These are phyloP conservation scores for Penicillium cosmopolitanum DNA, from an alignment of 495 filamentous ascomycete genomes.

Conservation along the genomic window DNA sequence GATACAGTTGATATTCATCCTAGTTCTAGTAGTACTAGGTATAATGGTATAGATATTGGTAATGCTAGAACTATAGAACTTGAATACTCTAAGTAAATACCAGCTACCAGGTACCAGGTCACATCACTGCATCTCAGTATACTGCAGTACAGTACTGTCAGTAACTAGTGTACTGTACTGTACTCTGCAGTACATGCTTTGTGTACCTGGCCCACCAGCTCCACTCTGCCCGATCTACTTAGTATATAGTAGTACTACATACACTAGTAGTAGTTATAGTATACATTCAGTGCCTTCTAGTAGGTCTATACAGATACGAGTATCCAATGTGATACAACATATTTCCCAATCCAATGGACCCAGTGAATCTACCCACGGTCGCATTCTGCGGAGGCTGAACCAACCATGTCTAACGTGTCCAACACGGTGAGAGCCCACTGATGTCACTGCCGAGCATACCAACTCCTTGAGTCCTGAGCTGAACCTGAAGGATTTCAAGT, in stretches of 20 bases:
- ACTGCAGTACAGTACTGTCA: too few species aligned
- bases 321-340: neutral
- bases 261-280: neutral
- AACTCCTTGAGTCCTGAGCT: neutral
- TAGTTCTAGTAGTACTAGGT: too few species aligned
- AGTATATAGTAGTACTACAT: neutral
- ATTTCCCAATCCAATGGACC: neutral
- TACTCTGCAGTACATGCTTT: neutral
- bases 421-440: constrained; percentile 8
- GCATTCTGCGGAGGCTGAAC: constrained; percentile 5
- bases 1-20: too few species aligned
- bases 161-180: neutral
- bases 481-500: too few species aligned
- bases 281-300: too few species aligned
- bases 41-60: too few species aligned
- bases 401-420: constrained; percentile 3
- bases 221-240: neutral
- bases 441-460: constrained; percentile 16
- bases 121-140: too few species aligned
- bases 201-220: neutral
- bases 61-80: neutral
- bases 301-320: neutral
- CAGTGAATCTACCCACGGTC: constrained; percentile 2
- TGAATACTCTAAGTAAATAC: neutral
- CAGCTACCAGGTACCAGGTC: too few species aligned